A percentile compares a stretch with the other conserved stretches of the same genome.
Evolutionary conservation across 768 basidiomycete species (phyloP).

Genomic region (Leccinum arenicola): DNA sequence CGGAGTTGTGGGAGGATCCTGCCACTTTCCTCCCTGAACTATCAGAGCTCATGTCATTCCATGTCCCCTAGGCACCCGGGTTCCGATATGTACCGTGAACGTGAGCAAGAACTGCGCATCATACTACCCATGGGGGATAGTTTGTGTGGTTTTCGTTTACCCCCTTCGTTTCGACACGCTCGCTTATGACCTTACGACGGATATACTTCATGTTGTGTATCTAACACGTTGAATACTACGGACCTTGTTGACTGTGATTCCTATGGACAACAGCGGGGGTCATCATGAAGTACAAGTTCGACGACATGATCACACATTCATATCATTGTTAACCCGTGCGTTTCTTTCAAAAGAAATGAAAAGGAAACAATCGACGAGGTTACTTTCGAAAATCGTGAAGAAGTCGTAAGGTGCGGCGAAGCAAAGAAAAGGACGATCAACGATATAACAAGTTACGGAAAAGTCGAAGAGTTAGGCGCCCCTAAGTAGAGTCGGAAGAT

Average conservation of each 20-base stretch:
- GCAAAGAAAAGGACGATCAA: neutral
- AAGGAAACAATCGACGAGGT: neutral
- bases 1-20: neutral
- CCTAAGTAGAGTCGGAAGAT: neutral
- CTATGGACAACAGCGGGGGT: neutral
- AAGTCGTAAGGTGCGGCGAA: constrained; percentile 6
- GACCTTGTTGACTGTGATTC: neutral
- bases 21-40: neutral
- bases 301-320: neutral
- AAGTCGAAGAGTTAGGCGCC: neutral
- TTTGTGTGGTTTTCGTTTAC: neutral
- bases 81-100: constrained; percentile 53
- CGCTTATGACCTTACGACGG: neutral
- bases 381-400: constrained; percentile 12
- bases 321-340: neutral
- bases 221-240: neutral
- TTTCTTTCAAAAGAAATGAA: neutral
- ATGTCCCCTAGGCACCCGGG: constrained; percentile 44
- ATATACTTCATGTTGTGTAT: neutral
- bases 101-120: neutral
- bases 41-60: neutral
- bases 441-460: neutral
- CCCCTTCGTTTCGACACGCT: neutral
- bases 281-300: neutral
- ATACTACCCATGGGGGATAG: too few species aligned